Conservation (phyloP, 805 yeast genomes). For the baker's yeast (Saccharomyces cerevisiae) region DNA sequence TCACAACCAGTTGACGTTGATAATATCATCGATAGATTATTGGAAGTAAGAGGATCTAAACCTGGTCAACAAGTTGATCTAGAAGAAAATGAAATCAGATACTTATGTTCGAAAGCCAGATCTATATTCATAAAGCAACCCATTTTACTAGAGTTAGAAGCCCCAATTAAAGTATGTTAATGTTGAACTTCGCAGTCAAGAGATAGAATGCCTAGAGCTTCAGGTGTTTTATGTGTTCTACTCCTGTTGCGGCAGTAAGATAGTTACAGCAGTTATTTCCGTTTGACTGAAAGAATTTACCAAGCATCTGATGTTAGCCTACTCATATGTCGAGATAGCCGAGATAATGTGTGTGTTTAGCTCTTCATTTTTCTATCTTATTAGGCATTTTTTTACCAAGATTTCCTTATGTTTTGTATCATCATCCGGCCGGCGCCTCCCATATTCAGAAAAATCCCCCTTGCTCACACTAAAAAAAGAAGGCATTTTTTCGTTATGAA, state of each 20-base stretch:
- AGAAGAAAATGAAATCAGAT: constrained; percentile 89
- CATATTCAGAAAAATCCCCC: not conserved
- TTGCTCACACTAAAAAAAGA: not conserved
- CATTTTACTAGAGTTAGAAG: constrained; percentile 87
- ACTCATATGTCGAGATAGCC: not conserved
- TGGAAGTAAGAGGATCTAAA: constrained; percentile 96
- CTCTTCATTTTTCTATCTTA: not conserved
- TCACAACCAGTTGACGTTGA: constrained; percentile 86
- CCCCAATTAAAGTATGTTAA: constrained; percentile 79
- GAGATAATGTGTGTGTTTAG: not conserved
- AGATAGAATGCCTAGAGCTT: not conserved
- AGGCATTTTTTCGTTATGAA: not conserved
- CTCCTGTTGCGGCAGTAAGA: not conserved
- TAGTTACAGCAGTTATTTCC: not conserved
- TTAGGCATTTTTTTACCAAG: not conserved
- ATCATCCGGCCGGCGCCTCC: not conserved
- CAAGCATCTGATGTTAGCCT: not conserved
- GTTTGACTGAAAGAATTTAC: not conserved
- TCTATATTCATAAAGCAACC: constrained; percentile 98
- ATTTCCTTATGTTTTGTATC: not conserved
- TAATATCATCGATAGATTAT: constrained; percentile 89
- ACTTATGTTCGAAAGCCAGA: constrained; percentile 93
- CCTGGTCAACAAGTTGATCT: constrained; percentile 96
- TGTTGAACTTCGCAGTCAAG: not conserved
- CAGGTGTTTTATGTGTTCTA: not conserved